phyloP scores from a whole-genome alignment of 805 yeast species.

The Cyberlindnera xylosilytica region DNA sequence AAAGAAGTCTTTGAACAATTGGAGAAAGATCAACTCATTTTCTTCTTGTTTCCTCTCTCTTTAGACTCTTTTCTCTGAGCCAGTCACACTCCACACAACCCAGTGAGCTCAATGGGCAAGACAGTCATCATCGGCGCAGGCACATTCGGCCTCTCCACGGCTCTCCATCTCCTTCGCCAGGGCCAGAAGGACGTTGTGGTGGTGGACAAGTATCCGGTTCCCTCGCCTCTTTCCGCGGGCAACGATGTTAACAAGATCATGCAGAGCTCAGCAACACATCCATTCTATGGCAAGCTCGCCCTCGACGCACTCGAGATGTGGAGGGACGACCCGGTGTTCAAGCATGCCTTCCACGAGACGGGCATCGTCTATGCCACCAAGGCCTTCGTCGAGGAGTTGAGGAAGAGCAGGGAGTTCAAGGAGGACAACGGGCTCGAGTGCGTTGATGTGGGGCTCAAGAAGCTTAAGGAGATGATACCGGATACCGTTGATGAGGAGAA shows the following conservation, averaged over 20 bases:
- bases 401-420: conserved; percentile 14
- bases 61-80: too few relatives aligned
- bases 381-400: conserved; percentile 9
- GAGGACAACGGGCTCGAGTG: conserved; percentile 7
- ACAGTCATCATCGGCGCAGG: conserved; percentile 40
- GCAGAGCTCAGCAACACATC: conserved; percentile 24
- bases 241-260: conserved; percentile 41
- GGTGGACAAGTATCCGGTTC: conserved; percentile 33
- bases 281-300: conserved; percentile 27
- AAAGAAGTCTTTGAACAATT: too few relatives aligned
- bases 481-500: conserved; percentile 8
- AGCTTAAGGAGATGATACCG: conserved; percentile 9
- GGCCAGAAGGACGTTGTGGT: conserved; percentile 32
- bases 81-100: not conserved
- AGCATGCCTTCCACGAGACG: conserved; percentile 31
- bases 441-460: conserved; percentile 8
- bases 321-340: conserved; percentile 31
- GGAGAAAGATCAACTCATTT: too few relatives aligned
- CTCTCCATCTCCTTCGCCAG: conserved; percentile 32
- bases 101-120: too few relatives aligned
- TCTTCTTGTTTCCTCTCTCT: too few relatives aligned
- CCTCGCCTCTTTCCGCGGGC: conserved; percentile 39
- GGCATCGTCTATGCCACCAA: conserved; percentile 31
- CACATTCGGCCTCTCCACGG: conserved; percentile 43
- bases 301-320: conserved; percentile 34